Conservation (phyloP, 305 asterid genomes). For the Fraxinus sp. region DNA sequence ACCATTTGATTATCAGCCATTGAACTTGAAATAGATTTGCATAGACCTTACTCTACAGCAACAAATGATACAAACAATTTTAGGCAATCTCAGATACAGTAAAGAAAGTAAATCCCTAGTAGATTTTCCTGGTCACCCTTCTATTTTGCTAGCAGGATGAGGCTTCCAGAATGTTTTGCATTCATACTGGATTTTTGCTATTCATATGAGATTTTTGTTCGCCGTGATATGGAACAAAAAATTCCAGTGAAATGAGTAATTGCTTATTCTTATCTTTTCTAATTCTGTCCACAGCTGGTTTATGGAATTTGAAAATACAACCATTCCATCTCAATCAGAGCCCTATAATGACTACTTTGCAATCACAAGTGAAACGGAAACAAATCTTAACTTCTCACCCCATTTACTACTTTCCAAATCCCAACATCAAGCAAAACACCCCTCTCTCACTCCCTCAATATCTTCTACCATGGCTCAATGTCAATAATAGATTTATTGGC, state of each 20-base stretch:
- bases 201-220: neutral
- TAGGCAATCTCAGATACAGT: neutral
- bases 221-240: neutral
- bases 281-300: neutral
- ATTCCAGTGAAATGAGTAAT: neutral
- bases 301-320: neutral
- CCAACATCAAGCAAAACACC: neutral
- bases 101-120: neutral
- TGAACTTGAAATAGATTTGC: neutral
- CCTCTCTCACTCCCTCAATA: neutral
- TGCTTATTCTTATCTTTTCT: neutral
- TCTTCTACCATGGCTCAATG: neutral
- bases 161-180: neutral
- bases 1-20: neutral
- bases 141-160: neutral
- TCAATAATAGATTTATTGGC: neutral
- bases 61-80: neutral
- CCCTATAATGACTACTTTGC: neutral
- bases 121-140: neutral
- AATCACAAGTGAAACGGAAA: neutral
- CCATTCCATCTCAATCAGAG: neutral
- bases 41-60: neutral
- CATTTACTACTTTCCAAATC: slow-evolving; percentile 3
- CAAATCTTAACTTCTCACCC: neutral
- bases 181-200: neutral